Base-by-base conservation (phyloP, 2,329 filamentous ascomycete genomes). In the Talaromyces pinophilus region DNA sequence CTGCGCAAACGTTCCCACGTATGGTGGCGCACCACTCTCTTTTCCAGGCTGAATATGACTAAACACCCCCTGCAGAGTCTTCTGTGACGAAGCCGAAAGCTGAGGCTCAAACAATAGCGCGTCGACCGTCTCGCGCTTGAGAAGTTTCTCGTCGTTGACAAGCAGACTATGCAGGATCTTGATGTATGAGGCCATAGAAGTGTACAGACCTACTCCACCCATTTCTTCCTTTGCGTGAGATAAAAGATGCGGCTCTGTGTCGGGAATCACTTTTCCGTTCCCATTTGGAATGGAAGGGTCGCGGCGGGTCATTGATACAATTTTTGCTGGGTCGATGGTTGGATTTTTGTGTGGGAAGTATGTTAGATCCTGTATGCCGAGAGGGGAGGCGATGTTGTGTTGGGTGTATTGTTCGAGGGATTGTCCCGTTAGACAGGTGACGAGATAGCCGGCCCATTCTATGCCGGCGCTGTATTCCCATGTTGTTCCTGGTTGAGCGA, bases 351-450 rank as follows among this genome's bases (percentile, higher is more conserved):
- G 13, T 4, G 55, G 60, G 38, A 66, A 63, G 19, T 52, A 63
- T 25, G 65, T 60, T 52, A 63, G 30, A 30, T 66, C 65, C 2
- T 35, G n/a, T 33, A 66, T 66, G 11, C 52, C 65, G 25, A 66
- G 35, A 0, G 60, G 65, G 7, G 40, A 50, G 7, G 54, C 52
- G 22, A 66, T 63, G 42, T 66, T 66, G 15, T 44, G 17, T 25
- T 63, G 52, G 0, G 44, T 63, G 54, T 59, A 66, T 52, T 66
- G 60, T 44, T 66, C 65, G 1, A 66, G 65, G 8, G 50, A 60
- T 35, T 48, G 48, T 3, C 60, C 60, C 5, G 60, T 50, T 2
- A 66, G 33, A 33, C 22, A 52, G 3, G 13, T 46, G 25, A 66
- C 8, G 19, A 66, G 28, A 1, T 22, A 22, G 1, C 65, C 65